Base-by-base conservation (phyloP, 2,329 filamentous ascomycete genomes). In the Neonectria punicea region DNA sequence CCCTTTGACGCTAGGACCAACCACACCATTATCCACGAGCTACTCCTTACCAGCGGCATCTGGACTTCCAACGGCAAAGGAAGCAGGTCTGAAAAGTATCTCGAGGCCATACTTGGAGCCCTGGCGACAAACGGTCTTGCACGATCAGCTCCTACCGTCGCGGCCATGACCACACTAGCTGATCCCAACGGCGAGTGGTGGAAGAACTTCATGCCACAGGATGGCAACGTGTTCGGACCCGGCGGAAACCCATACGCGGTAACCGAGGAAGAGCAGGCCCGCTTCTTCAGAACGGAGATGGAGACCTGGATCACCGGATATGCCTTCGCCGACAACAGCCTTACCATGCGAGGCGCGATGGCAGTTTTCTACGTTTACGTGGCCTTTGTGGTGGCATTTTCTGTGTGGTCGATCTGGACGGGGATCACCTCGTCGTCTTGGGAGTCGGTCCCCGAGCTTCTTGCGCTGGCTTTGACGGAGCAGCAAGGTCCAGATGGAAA, bases 141-240 rank as follows among this genome's bases (percentile, higher is more conserved):
- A 1, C 44, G 69, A 53, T 68, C 69, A 0, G 50, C 49, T 1
- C 67, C 69, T 1, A 63, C 63, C 1, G 16, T 53, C 9, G 44
- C 60, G 3, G 58, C 70, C 2, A 47, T 71, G 0, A 70, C 58
- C 0, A 60, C 55, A 1, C 49, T 71, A 1, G 58, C 53, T 5
- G 43, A 67, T 9, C 49, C 67, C 1, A 2, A 59, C 5, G 66
- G 67, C 0, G 65, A 67, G 25, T 72, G 70, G 69, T 70, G 69
- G 70, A 72, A 53, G 32, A 67, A 54, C 5, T 71, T 71, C 5
- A 68, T 70, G 67, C 70, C 69, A 0, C 65, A 71, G 36, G 54
- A 51, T 7, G 54, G 51, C 0, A 65, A 60, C 7, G 66, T 69
- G 3, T 72, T 71, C 30, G 70, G 70, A 0, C 53, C 67, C 1